A percentile compares a stretch with the other conserved stretches of the same genome.
Conservation (phyloP, 768 basidiomycete genomes). For the Hypholoma fasciculare region DNA sequence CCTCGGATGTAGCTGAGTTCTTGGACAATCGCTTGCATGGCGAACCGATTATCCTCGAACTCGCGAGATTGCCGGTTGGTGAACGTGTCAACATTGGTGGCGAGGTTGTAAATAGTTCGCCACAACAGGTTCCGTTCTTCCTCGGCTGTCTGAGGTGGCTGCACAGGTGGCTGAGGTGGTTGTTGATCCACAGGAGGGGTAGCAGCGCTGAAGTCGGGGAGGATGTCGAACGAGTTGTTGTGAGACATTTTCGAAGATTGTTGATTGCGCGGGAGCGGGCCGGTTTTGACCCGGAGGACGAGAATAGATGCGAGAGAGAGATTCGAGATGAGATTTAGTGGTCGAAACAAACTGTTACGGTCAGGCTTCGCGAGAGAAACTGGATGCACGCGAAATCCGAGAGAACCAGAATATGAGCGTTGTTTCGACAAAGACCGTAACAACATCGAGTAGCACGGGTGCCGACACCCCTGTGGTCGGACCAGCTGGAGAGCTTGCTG, state of each 20-base stretch:
- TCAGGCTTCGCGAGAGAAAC: conserved; percentile 19
- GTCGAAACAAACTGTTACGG: background rate
- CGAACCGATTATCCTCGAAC: background rate
- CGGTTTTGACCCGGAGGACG: background rate
- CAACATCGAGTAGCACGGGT: too few relatives aligned
- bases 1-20: background rate
- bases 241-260: background rate
- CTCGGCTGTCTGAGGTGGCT: background rate
- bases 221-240: background rate
- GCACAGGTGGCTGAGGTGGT: background rate
- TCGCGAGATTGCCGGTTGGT: background rate
- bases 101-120: background rate
- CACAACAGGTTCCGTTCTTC: background rate
- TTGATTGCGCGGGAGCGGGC: background rate
- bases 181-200: background rate
- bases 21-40: background rate
- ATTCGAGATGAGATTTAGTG: background rate
- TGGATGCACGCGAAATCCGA: background rate
- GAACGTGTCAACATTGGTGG: background rate
- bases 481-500: too few relatives aligned
- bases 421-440: background rate
- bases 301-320: background rate
- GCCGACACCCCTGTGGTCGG: too few relatives aligned
- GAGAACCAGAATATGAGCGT: background rate
- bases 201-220: background rate